Percentiles rank a stretch among this genome's conserved stretches.
phyloP scores from a whole-genome alignment of 768 basidiomycete genomes.

The Hemileccinum impolitum region DNA sequence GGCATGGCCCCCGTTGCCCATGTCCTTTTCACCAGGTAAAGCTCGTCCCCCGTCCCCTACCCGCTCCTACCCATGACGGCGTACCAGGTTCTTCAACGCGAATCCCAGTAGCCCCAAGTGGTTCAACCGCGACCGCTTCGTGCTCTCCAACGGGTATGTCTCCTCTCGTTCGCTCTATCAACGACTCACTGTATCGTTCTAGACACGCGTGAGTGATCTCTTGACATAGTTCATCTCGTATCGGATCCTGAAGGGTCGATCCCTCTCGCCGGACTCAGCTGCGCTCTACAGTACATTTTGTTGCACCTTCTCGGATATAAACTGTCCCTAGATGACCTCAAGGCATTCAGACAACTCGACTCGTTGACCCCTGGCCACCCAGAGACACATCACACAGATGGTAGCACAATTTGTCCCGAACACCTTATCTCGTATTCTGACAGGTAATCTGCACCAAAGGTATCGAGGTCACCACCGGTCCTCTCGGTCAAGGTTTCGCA shows the following conservation, averaged over 20 bases:
- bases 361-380: constrained; percentile 94
- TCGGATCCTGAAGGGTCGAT: constrained; percentile 1
- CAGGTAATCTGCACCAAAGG: constrained; percentile 35
- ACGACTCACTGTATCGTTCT: constrained; percentile 8
- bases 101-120: constrained; percentile 89
- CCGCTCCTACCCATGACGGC: neutral
- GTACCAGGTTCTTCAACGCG: constrained; percentile 72
- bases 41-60: neutral
- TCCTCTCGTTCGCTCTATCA: neutral
- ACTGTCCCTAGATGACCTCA: constrained; percentile 87
- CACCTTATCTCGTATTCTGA: constrained; percentile 8
- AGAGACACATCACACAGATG: constrained; percentile 68
- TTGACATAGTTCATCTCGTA: neutral
- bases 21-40: constrained; percentile 71
- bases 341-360: constrained; percentile 87
- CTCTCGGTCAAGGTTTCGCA: constrained; percentile 91
- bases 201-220: constrained; percentile 67
- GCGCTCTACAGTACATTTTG: constrained; percentile 89
- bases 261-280: constrained; percentile 49
- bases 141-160: constrained; percentile 88
- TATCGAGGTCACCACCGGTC: constrained; percentile 92
- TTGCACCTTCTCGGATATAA: constrained; percentile 93
- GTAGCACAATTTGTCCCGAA: constrained; percentile 26
- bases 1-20: constrained; percentile 87
- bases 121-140: constrained; percentile 97